Evolutionary conservation across 1,284 basidiomycete genomes (phyloP), one percentile per base, ranked within the genome.

Genomic region (Pholiota adiposa): DNA sequence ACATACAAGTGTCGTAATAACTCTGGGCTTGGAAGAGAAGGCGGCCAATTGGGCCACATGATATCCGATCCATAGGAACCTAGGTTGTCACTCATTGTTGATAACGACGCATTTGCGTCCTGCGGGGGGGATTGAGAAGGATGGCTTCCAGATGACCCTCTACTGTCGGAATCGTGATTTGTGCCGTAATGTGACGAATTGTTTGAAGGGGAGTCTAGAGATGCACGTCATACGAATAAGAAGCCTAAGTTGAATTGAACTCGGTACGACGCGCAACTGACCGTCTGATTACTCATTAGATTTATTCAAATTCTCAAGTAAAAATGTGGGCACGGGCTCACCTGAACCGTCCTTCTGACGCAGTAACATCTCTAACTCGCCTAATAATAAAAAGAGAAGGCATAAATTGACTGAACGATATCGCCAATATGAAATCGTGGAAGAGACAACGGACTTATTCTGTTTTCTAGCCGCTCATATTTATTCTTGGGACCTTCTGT

Each of bases 1-100:
- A 72, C 85, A 69, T 62, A 89, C 89, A 91, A 70, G 67, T 90
- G 86, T 43, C 83, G 80, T 7, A 91, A 74, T 41, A 89, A 73
- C 18, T 83, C 81, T 6, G 83, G 81, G 31, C 75, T 72, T 19
- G 90, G 90, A 27, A 92, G 75, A 57, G 84, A 76, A 21, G 73
- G 74, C 1, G 90, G 87, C 87, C 89, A 92, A 56, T 80, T 81
- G 0, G 83, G 76, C 79, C 83, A 86, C 43, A 84, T 70, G n/a
- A 85, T 61, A 60, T 81, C 79, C 27, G 77, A 64, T 33, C 71
- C 72, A 49, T 63, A 64, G 19, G 69, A 55, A 9, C 55, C 55
- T 12, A 56, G 46, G 23, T 58, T 63, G 23, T 67, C 59, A 44
- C 63, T 36, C 51, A 61, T 41, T 46, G 59, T 62, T n/a, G 60